Percentiles rank a stretch among this genome's conserved stretches.
Evolutionary conservation across 768 basidiomycete genomes (phyloP).

Genomic region (Boletellus emodensis): DNA sequence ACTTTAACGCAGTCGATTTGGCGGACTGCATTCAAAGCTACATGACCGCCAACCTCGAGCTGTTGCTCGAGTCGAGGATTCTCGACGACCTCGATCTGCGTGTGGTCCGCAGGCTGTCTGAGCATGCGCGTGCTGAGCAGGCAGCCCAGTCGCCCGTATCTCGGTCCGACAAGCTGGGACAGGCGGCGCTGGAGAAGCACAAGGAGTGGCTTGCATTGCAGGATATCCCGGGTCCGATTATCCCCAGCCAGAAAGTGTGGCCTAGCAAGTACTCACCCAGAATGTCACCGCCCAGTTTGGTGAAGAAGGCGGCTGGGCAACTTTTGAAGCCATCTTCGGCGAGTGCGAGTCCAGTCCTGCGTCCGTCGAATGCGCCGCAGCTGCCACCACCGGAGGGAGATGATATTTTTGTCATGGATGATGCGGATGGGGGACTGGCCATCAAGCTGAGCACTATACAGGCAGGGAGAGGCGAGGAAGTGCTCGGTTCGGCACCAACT

Average conservation of each 20-base stretch:
- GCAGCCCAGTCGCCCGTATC: slow-evolving; percentile 60
- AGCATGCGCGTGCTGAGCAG: slow-evolving; percentile 57
- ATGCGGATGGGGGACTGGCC: slow-evolving; percentile 42
- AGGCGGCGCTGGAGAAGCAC: slow-evolving; percentile 55
- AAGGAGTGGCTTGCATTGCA: slow-evolving; percentile 67
- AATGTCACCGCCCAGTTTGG: slow-evolving; percentile 29
- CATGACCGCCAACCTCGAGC: slow-evolving; percentile 81
- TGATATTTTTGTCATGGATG: slow-evolving; percentile 85
- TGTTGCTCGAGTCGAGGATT: slow-evolving; percentile 73
- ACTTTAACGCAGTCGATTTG: slow-evolving; percentile 69
- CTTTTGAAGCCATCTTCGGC: slow-evolving; percentile 7
- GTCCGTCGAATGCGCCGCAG: slow-evolving; percentile 8
- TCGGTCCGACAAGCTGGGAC: slow-evolving; percentile 50
- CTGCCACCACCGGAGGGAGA: slow-evolving; percentile 35
- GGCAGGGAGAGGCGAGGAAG: slow-evolving; percentile 2
- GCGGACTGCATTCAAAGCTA: slow-evolving; percentile 71
- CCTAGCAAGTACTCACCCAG: slow-evolving; percentile 25
- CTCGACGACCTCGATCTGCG: slow-evolving; percentile 70
- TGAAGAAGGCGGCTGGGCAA: slow-evolving; percentile 13
- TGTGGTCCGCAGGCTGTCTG: slow-evolving; percentile 64
- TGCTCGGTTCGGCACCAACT: not conserved
- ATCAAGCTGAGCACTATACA: slow-evolving; percentile 20
- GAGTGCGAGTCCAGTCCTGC: slow-evolving; percentile 22
- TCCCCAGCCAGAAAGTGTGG: slow-evolving; percentile 28
- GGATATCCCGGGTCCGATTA: slow-evolving; percentile 61